Percentiles rank a stretch among this genome's conserved stretches.
Conservation (phyloP, 208 protist genomes). For the Trichomonas gallinae region DNA sequence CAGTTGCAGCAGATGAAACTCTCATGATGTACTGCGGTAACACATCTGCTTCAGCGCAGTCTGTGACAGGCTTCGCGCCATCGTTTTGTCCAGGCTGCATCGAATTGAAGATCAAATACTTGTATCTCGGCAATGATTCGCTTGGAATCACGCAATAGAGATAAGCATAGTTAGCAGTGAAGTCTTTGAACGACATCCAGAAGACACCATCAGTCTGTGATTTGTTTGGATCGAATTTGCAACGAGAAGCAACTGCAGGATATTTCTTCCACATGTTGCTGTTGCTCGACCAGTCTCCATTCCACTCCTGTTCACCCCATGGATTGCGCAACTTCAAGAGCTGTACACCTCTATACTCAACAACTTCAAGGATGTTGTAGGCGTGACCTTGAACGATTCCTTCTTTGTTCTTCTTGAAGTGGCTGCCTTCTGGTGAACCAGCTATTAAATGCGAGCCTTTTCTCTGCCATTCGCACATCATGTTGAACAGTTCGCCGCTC, state of each 20-base stretch:
- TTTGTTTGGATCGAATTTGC: neutral
- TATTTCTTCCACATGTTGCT: neutral
- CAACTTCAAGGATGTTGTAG: neutral
- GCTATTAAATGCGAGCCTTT: neutral
- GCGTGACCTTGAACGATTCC: neutral
- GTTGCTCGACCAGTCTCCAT: neutral
- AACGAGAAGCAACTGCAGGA: neutral
- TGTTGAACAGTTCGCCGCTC: neutral
- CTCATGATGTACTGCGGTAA: neutral
- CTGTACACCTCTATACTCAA: neutral
- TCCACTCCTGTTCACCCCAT: constrained; percentile 11
- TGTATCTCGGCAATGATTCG: neutral
- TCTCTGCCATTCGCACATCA: neutral
- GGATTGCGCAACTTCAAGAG: neutral
- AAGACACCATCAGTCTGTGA: neutral
- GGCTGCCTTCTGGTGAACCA: neutral
- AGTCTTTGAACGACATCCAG: neutral
- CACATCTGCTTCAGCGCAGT: neutral
- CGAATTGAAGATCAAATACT: neutral
- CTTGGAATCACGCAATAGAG: neutral
- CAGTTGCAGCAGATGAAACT: neutral
- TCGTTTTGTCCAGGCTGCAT: neutral
- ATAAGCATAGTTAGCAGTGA: neutral
- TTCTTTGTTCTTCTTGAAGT: neutral
- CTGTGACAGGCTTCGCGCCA: neutral